These are phyloP conservation scores for Venturiaceae sp. DNA, from an alignment of 2,329 filamentous ascomycete genomes.

Conservation along the genomic window DNA sequence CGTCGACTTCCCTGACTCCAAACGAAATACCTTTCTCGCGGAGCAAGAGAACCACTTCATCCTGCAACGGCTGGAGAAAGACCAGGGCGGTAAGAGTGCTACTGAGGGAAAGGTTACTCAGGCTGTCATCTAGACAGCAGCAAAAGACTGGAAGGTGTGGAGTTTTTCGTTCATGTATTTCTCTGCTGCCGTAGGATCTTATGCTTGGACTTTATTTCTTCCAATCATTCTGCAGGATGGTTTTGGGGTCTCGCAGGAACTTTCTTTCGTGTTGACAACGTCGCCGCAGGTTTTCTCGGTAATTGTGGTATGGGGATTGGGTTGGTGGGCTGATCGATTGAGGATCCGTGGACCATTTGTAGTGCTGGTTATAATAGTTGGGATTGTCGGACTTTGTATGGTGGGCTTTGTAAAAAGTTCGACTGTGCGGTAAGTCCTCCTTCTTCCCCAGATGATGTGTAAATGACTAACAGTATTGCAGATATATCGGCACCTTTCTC, in stretches of 20 bases:
- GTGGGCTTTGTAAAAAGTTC: too few relatives aligned
- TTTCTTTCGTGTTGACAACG: not conserved
- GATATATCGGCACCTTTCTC: slow-evolving; percentile 21
- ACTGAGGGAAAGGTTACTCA: not conserved
- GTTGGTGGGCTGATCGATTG: not conserved
- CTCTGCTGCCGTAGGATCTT: not conserved
- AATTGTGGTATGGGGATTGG: not conserved
- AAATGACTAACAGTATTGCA: too few relatives aligned
- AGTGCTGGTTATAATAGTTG: too few relatives aligned
- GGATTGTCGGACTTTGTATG: too few relatives aligned
- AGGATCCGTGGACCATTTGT: not conserved
- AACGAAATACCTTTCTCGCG: slow-evolving; percentile 36
- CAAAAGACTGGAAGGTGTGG: not conserved
- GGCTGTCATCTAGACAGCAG: too few relatives aligned
- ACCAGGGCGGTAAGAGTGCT: not conserved
- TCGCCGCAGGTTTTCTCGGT: not conserved
- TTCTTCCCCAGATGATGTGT: too few relatives aligned
- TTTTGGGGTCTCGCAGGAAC: not conserved
- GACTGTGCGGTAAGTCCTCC: too few relatives aligned
- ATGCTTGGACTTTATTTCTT: not conserved
- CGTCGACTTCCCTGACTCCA: slow-evolving; percentile 50
- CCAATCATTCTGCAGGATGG: not conserved
- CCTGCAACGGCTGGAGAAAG: slow-evolving; percentile 29
- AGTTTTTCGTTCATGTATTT: not conserved
- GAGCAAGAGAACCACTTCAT: slow-evolving; percentile 43